Percentiles rank a stretch among this genome's conserved stretches.
Evolutionary conservation across 208 protist species (phyloP).

Genomic region (Wallacemonas sp.): DNA sequence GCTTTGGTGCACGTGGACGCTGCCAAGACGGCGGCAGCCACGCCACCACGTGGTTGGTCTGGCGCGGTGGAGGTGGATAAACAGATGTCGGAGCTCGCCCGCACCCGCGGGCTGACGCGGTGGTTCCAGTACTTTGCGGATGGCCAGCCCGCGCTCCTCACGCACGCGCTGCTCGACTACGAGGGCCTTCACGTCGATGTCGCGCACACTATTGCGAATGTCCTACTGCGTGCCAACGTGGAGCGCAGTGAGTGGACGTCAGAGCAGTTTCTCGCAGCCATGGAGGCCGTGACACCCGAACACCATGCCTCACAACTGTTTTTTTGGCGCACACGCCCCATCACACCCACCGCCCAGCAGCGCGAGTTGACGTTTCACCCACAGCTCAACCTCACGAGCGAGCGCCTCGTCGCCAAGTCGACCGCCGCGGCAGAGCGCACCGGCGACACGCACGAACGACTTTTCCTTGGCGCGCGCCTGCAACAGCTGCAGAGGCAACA

Average conservation of each 20-base stretch:
- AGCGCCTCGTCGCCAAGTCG: conserved; percentile 15
- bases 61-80: background rate
- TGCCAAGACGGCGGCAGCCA: background rate
- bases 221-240: conserved; percentile 11
- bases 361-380: conserved; percentile 52
- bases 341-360: conserved; percentile 1
- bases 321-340: conserved; percentile 19
- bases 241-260: conserved; percentile 20
- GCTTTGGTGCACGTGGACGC: background rate
- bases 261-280: conserved; percentile 10
- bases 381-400: conserved; percentile 26
- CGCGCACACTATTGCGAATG: background rate
- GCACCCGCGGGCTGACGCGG: background rate
- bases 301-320: background rate
- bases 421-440: conserved; percentile 20
- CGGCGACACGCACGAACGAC: conserved; percentile 44
- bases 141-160: background rate
- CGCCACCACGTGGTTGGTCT: background rate
- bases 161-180: background rate
- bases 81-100: background rate
- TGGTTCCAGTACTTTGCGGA: conserved; percentile 3
- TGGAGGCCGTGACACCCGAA: background rate
- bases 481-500: conserved; percentile 42
- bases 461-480: conserved; percentile 41
- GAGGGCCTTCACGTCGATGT: background rate